A percentile compares a stretch with the other conserved stretches of the same genome.
phyloP scores from a whole-genome alignment of 257 asterid genomes.

The Solanum gandarillasii region DNA sequence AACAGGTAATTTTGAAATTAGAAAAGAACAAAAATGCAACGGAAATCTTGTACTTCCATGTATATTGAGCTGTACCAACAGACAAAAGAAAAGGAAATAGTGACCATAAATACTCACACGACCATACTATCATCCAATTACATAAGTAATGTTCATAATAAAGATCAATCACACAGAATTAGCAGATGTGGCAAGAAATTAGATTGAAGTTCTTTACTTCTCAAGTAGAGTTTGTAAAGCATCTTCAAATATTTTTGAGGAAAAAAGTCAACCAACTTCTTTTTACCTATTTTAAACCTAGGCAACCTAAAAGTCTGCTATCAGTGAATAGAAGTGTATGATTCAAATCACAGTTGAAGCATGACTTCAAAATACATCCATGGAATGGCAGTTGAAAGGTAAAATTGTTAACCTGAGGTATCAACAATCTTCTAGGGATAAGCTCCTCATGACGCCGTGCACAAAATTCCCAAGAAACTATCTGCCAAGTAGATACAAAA shows the following conservation, averaged over 20 bases:
- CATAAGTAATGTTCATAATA: background rate
- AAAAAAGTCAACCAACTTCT: too few species aligned
- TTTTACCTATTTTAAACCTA: background rate
- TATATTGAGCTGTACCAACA: background rate
- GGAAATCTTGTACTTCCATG: background rate
- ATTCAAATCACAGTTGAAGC: background rate
- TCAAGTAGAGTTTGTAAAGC: too few species aligned
- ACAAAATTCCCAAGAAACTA: constrained; percentile 97
- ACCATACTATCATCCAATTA: background rate
- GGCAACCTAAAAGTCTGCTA: background rate
- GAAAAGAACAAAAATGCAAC: background rate
- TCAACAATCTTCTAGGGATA: constrained; percentile 76
- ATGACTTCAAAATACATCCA: background rate
- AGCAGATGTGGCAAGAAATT: background rate
- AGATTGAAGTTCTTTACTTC: too few species aligned
- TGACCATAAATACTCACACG: background rate
- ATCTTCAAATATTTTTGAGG: too few species aligned
- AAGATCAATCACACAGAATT: background rate
- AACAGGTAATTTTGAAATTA: background rate
- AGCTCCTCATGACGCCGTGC: constrained; percentile 97
- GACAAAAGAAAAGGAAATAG: background rate
- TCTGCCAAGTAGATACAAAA: constrained; percentile 26
- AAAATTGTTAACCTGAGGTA: constrained; percentile 62
- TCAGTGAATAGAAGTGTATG: background rate
- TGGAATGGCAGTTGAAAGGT: background rate